Conservation (phyloP, 257 asterid species). For the Knoxia roxburghii region DNA sequence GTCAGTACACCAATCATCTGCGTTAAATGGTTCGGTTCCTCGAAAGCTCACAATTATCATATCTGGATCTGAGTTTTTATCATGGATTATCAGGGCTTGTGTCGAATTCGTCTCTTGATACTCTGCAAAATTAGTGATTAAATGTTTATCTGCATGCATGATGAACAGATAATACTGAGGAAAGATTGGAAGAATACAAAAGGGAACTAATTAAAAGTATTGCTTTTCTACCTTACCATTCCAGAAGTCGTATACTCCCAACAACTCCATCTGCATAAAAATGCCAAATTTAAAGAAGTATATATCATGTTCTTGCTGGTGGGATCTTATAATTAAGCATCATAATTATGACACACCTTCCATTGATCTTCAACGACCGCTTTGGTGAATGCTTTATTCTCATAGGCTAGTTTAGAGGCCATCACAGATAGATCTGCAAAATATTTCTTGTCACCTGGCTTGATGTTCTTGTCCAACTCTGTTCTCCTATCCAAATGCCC, state of each 20-base stretch:
- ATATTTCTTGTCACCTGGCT: constrained; percentile 38
- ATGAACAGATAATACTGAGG: no score
- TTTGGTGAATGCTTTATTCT: constrained; percentile 42
- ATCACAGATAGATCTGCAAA: constrained; percentile 38
- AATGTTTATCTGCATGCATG: no score
- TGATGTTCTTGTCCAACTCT: constrained; percentile 44
- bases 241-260: constrained; percentile 33
- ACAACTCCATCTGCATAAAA: constrained; percentile 48
- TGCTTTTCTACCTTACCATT: constrained; percentile 63
- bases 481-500: constrained; percentile 55
- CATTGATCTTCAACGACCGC: constrained; percentile 40
- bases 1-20: constrained; percentile 28
- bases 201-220: no score
- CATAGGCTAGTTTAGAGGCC: constrained; percentile 73
- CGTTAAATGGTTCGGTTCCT: constrained; percentile 26
- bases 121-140: constrained; percentile 9
- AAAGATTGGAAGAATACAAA: no score
- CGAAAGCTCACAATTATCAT: constrained; percentile 22
- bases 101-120: constrained; percentile 19
- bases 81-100: constrained; percentile 21
- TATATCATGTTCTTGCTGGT: no score
- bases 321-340: no score
- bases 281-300: no score
- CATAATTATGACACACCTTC: constrained; percentile 33
- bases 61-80: constrained; percentile 10